Percentiles rank a stretch among this genome's conserved stretches.
phyloP scores from a whole-genome alignment of 2,329 filamentous ascomycete species.

The Verruconis gallopava region DNA sequence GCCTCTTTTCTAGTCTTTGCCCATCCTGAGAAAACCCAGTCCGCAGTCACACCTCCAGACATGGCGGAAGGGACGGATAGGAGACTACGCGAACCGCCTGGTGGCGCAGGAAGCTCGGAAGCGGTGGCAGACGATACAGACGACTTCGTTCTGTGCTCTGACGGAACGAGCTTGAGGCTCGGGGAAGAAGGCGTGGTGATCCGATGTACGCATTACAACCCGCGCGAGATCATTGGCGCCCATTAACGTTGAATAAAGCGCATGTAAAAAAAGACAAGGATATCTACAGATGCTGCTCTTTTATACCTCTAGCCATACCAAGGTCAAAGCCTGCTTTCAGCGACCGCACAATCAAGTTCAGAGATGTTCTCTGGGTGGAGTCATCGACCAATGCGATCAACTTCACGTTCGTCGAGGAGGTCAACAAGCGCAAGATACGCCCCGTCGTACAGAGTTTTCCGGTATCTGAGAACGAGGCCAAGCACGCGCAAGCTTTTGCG shows the following conservation, averaged over 20 bases:
- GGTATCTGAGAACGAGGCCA: constrained; percentile 38
- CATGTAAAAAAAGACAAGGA: no score
- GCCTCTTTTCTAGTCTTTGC: no score
- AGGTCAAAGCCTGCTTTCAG: no score
- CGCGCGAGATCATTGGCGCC: no score
- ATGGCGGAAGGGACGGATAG: no score
- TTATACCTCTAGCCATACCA: no score
- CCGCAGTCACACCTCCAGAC: no score
- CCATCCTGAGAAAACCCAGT: no score
- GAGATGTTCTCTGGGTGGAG: constrained; percentile 66
- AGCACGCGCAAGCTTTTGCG: constrained; percentile 47
- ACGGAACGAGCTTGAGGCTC: neutral
- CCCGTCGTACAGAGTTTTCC: constrained; percentile 49
- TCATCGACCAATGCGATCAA: constrained; percentile 43
- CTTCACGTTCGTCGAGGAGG: constrained; percentile 57
- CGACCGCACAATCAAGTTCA: neutral
- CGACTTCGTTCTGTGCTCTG: neutral
- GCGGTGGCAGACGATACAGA: neutral
- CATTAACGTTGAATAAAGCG: no score
- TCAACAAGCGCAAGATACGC: constrained; percentile 44
- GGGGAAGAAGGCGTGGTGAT: neutral
- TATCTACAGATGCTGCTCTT: no score
- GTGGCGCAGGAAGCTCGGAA: neutral
- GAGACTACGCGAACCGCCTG: neutral
- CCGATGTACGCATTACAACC: neutral